Percentiles rank a stretch among this genome's conserved stretches.
Conservation (phyloP, 306 rosid genomes). For the Benincasa hispida region DNA sequence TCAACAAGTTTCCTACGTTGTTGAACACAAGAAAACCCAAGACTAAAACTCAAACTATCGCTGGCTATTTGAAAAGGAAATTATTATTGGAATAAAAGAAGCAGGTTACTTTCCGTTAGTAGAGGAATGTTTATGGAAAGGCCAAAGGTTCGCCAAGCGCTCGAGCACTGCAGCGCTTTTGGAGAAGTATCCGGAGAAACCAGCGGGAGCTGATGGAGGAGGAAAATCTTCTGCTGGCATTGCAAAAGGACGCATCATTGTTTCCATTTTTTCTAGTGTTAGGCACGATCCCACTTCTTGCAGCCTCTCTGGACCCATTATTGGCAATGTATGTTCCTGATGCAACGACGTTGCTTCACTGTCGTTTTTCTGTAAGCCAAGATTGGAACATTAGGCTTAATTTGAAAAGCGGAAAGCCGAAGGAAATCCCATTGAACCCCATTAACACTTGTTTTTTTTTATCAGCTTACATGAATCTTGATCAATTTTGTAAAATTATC, state of each 20-base stretch:
- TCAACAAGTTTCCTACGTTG: background rate
- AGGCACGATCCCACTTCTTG: conserved; percentile 76
- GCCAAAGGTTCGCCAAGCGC: conserved; percentile 94
- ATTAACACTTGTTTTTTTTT: background rate
- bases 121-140: conserved; percentile 52
- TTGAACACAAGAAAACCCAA: background rate
- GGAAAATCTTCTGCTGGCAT: conserved; percentile 99
- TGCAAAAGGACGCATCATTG: conserved; percentile 87
- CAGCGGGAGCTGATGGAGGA: conserved; percentile 69
- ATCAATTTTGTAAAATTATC: background rate
- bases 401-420: background rate
- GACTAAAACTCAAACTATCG: background rate
- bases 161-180: conserved; percentile 75
- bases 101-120: conserved; percentile 34
- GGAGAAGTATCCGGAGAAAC: conserved; percentile 85
- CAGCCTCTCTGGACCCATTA: conserved; percentile 95
- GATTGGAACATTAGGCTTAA: background rate
- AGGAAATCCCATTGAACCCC: background rate
- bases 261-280: conserved; percentile 79
- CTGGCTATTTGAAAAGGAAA: background rate
- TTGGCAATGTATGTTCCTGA: conserved; percentile 88
- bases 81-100: background rate
- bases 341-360: conserved; percentile 56
- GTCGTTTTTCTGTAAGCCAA: conserved; percentile 50
- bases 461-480: background rate